Percentiles rank a stretch among this genome's conserved stretches.
Evolutionary conservation across 1,139 yeast species (phyloP).

Genomic region (Arxiozyma slooffiae): DNA sequence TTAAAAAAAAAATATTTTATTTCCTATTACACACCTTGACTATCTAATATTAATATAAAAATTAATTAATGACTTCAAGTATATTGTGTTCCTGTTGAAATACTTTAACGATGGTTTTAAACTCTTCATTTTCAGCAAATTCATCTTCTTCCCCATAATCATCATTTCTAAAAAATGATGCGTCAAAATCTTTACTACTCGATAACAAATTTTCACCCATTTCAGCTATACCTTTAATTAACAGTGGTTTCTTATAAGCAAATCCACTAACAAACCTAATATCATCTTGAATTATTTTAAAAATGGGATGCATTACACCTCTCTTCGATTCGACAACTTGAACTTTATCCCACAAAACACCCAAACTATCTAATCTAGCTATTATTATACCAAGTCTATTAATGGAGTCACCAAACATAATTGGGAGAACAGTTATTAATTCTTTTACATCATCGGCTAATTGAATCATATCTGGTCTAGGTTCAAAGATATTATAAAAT

Average conservation of each 20-base stretch:
- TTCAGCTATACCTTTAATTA: conserved; percentile 15
- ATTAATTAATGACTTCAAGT: conserved; percentile 7
- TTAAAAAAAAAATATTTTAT: too few species aligned
- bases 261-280: conserved; percentile 14
- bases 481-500: conserved; percentile 20
- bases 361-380: conserved; percentile 18
- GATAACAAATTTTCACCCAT: conserved; percentile 5
- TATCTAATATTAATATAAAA: too few species aligned
- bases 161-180: conserved; percentile 3
- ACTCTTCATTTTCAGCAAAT: conserved; percentile 10
- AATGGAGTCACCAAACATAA: conserved; percentile 23
- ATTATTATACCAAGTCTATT: conserved; percentile 36
- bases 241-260: conserved; percentile 13
- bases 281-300: conserved; percentile 25
- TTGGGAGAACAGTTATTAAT: conserved; percentile 14
- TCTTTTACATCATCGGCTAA: conserved; percentile 20
- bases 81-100: conserved; percentile 20
- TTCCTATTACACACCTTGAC: background rate
- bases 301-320: conserved; percentile 22
- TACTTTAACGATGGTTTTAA: conserved; percentile 14
- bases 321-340: conserved; percentile 16
- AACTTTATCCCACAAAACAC: conserved; percentile 19
- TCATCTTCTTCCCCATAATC: conserved; percentile 11
- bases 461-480: conserved; percentile 15
- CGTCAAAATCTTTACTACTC: background rate